Base-by-base conservation (phyloP, 108 stramenopile species). In the Pseudonitzschia delicatissima region DNA sequence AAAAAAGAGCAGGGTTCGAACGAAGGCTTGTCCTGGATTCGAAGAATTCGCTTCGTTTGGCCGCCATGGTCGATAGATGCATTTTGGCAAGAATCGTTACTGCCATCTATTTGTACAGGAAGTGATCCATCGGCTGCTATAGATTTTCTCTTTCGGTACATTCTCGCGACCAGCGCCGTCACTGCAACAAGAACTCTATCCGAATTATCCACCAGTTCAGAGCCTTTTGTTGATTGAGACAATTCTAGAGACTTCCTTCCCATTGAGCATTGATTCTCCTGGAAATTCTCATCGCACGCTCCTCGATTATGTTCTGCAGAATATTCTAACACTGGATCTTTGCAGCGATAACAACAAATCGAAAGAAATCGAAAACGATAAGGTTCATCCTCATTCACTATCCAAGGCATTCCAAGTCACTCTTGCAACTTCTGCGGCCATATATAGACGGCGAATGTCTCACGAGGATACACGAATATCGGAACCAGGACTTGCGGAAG, bases 141-240 rank as follows among this genome's bases (percentile, higher is more conserved):
- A 28, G 64, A 78, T 44, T 49, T 91, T 12, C 62, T 89, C 0
- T 65, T 79, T 15, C 63, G 70, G 0, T 94, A 87, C 44, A 23
- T 94, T 12, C 45, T 87, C 15, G 71, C 86, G 31, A 77, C 82
- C 18, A 66, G 74, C 13, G 84, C 86, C 6, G 63, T 84, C 5
- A 29, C 79, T 9, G 69, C 55, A 28, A 44, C 63, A 31, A 33
- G 33, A 55, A 28, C 26, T 84, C 23, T 80, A 84, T 64, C 87
- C 89, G 74, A 69, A 45, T 47, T 27, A 78, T 4, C 82, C 81
- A 9, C 92, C 92, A 3, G 69, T 74, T n/a, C 64, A 87, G 51
- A 94, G 92, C 62, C 52, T 89, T 34, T 81, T 80, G 63, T 55
- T 89, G 0, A 45, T 94, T 59, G 92, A 94, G 57, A 72, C 80